These are phyloP conservation scores for Cinchona pubescens DNA, from an alignment of 257 asterid genomes.

Conservation along the genomic window DNA sequence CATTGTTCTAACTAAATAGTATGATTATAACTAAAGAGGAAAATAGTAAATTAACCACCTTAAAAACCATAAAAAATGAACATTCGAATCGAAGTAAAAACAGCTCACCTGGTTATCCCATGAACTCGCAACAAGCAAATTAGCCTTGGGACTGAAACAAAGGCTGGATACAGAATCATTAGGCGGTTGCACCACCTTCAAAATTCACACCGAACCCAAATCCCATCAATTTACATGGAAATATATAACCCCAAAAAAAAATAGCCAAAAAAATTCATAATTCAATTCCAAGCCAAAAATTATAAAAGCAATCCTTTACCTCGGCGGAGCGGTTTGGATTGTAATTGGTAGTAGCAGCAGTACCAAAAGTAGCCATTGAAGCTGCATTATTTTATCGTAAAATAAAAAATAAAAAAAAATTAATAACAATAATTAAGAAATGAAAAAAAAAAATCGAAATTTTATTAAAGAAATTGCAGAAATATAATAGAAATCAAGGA, in stretches of 20 bases:
- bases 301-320: conserved; percentile 29
- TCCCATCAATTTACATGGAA: neutral
- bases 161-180: conserved; percentile 81
- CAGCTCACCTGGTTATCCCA: conserved; percentile 91
- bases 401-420: neutral
- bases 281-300: no score
- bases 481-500: no score
- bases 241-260: neutral
- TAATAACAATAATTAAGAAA: neutral
- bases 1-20: neutral
- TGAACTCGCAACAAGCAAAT: conserved; percentile 70
- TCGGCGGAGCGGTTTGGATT: conserved; percentile 84
- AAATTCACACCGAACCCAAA: conserved; percentile 4
- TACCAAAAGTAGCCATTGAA: conserved; percentile 67
- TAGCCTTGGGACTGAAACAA: conserved; percentile 82
- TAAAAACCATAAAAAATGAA: no score
- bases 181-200: conserved; percentile 76
- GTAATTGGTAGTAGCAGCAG: conserved; percentile 32
- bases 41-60: neutral
- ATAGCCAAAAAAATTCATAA: neutral
- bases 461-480: neutral
- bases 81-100: neutral
- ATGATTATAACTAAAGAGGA: neutral
- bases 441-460: neutral
- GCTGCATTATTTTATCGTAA: neutral